A percentile compares a stretch with the other conserved stretches of the same genome.
These are phyloP conservation scores for Prunus dulcis DNA, from an alignment of 306 rosid species.

Conservation along the genomic window DNA sequence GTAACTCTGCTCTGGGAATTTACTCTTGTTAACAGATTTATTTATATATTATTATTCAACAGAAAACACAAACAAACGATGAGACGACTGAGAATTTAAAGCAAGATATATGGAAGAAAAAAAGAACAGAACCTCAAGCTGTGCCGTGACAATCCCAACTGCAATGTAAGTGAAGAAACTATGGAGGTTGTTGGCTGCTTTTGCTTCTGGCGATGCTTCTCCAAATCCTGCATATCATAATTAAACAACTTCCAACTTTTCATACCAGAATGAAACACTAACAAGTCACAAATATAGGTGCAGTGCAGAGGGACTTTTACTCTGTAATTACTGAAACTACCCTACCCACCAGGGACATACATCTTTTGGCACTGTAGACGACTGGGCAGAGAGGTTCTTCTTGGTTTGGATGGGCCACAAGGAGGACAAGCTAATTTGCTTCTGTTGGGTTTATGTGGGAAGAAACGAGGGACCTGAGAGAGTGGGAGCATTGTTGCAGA, in stretches of 20 bases:
- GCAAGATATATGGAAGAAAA: neutral
- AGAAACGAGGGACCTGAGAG: constrained; percentile 52
- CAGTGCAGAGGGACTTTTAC: constrained; percentile 6
- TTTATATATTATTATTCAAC: neutral
- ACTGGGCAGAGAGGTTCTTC: constrained; percentile 37
- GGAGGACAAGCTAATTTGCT: constrained; percentile 26
- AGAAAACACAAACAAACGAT: neutral
- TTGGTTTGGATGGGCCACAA: constrained; percentile 41
- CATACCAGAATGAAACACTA: neutral
- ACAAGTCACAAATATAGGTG: neutral
- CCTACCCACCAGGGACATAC: constrained; percentile 82
- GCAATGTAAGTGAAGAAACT: constrained; percentile 83
- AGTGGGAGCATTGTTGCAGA: constrained; percentile 40
- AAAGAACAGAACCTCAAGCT: constrained; percentile 66
- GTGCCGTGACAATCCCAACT: constrained; percentile 74
- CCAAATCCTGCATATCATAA: constrained; percentile 62
- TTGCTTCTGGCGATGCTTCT: constrained; percentile 91
- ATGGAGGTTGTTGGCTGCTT: constrained; percentile 79
- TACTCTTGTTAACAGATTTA: constrained; percentile 12
- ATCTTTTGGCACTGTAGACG: constrained; percentile 74
- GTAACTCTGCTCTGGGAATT: constrained; percentile 62
- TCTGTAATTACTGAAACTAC: constrained; percentile 1
- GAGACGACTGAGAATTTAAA: neutral
- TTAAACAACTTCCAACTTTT: neutral
- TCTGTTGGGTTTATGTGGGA: constrained; percentile 39